Conservation (phyloP, 78 protist genomes). For the Cavenderia fasciculata region DNA sequence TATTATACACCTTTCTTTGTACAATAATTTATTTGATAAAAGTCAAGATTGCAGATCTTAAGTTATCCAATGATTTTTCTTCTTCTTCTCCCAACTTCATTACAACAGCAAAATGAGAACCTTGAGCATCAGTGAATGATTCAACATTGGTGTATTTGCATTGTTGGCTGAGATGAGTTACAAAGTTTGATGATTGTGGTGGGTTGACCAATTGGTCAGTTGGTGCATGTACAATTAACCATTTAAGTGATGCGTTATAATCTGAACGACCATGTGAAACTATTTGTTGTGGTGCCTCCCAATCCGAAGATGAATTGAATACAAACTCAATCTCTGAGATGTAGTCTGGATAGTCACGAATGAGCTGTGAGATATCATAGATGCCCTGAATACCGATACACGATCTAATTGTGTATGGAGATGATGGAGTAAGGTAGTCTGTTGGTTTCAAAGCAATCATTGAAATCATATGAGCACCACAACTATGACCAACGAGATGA, state of each 20-base stretch:
- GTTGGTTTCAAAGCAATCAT: neutral
- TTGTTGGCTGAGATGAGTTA: neutral
- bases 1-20: no score
- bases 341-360: slow-evolving; percentile 23
- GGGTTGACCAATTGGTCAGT: slow-evolving; percentile 27
- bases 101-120: slow-evolving; percentile 50
- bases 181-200: slow-evolving; percentile 2
- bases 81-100: neutral
- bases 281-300: slow-evolving; percentile 20
- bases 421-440: neutral
- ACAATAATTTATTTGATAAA: neutral
- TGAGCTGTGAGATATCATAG: neutral
- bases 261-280: neutral
- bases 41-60: neutral
- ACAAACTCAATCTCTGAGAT: neutral
- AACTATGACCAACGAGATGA: slow-evolving; percentile 27
- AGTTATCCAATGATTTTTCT: neutral
- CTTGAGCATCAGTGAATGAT: neutral
- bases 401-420: neutral
- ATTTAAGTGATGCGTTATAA: neutral
- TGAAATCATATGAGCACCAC: slow-evolving; percentile 49
- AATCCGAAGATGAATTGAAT: neutral
- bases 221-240: slow-evolving; percentile 58
- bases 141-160: neutral
- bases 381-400: slow-evolving; percentile 60